These are phyloP conservation scores for Aspergillus sp. DNA, from an alignment of 2,329 filamentous ascomycete genomes.

Conservation along the genomic window DNA sequence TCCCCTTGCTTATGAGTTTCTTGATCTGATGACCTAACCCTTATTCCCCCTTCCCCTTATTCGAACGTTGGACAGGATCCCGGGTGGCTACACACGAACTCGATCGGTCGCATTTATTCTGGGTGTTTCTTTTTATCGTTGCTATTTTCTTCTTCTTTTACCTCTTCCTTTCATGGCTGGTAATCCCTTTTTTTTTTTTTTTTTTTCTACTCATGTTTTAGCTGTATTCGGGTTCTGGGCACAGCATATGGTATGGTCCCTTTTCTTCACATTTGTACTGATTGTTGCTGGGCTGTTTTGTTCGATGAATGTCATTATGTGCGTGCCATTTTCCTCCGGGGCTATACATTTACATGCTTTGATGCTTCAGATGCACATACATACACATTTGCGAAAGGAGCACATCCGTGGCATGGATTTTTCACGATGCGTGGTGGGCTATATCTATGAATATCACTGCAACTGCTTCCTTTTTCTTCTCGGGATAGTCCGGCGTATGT, in stretches of 20 bases:
- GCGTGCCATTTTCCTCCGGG: background rate
- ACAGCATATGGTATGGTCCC: conserved; percentile 27
- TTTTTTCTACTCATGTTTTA: conserved; percentile 7
- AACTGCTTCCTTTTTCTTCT: background rate
- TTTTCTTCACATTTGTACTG: background rate
- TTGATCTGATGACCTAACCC: conserved; percentile 6
- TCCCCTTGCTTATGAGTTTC: conserved; percentile 15
- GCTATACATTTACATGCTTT: background rate
- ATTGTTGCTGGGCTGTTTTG: background rate
- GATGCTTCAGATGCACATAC: background rate
- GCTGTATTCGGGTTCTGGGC: conserved; percentile 18
- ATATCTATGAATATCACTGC: background rate
- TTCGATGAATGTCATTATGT: background rate
- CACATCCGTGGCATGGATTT: background rate
- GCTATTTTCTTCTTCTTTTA: too few species aligned
- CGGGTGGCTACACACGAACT: conserved; percentile 1
- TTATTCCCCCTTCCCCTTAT: background rate
- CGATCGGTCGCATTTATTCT: conserved; percentile 13
- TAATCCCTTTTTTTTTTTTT: conserved; percentile 1
- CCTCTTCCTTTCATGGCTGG: conserved; percentile 6
- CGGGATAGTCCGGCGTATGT: background rate
- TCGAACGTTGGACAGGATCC: background rate
- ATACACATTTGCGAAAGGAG: background rate
- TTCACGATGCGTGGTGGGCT: background rate
- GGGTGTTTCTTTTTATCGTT: conserved; percentile 1